These are phyloP conservation scores for Collybia mongolica DNA, from an alignment of 768 basidiomycete genomes.

Conservation along the genomic window DNA sequence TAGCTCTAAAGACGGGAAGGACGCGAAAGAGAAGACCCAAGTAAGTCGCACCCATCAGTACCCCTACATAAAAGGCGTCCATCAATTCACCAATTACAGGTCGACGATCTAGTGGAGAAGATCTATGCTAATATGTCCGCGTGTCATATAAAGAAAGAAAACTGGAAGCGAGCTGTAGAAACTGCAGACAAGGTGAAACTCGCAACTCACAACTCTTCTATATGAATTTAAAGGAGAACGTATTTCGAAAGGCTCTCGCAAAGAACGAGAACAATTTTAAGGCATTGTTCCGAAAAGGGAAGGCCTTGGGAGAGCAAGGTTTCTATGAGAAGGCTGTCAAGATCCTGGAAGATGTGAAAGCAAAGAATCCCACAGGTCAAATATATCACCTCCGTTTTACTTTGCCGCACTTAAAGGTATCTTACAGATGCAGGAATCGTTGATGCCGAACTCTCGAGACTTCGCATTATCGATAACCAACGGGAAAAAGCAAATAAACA, in stretches of 20 bases:
- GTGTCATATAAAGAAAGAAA: slow-evolving; percentile 76
- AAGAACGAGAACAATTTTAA: slow-evolving; percentile 79
- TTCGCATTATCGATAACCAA: slow-evolving; percentile 64
- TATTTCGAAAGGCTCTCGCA: slow-evolving; percentile 55
- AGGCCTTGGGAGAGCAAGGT: slow-evolving; percentile 74
- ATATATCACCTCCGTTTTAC: background rate
- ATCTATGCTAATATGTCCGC: slow-evolving; percentile 86
- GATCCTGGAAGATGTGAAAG: slow-evolving; percentile 62
- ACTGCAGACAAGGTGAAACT: slow-evolving; percentile 72
- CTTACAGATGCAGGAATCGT: slow-evolving; percentile 52
- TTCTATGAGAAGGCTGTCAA: slow-evolving; percentile 72
- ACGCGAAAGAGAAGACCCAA: slow-evolving; percentile 64
- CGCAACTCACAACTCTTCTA: background rate
- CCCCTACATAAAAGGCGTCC: background rate
- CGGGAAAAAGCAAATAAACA: slow-evolving; percentile 62
- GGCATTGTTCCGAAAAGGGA: slow-evolving; percentile 78
- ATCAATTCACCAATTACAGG: slow-evolving; percentile 34
- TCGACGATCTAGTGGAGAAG: slow-evolving; percentile 75
- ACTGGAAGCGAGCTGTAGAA: slow-evolving; percentile 77
- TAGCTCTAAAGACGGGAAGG: slow-evolving; percentile 26
- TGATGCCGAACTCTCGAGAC: slow-evolving; percentile 62
- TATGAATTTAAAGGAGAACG: background rate
- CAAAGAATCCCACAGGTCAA: slow-evolving; percentile 60
- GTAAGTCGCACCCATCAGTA: slow-evolving; percentile 30
- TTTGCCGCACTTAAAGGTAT: background rate